Base-by-base conservation (phyloP, 345 rosid genomes). In the Citrus medica region DNA sequence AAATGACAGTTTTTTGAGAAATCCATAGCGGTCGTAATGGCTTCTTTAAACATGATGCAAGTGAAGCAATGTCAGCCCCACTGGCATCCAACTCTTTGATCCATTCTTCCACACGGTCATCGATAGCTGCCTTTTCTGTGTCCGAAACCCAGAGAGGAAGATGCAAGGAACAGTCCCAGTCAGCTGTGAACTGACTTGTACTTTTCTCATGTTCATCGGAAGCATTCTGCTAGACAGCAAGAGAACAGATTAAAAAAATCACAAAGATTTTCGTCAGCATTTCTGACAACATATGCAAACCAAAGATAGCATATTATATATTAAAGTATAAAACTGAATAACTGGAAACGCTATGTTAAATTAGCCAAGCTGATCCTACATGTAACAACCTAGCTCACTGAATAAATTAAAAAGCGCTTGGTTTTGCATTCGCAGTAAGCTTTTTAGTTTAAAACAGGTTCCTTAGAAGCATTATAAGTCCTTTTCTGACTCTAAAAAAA, bases 121-220 rank as follows among this genome's bases (percentile, higher is more conserved):
- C 90, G 60, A 95, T 92, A 71, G 89, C 84, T 6, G 91, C 90
- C 79, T 80, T 90, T 88, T 95, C 98, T 14, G 91, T 92, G 28
- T 86, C 86, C 0, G 97, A 85, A 83, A 95, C 92, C 99, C 97
- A 95, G 17, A 92, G 90, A 9, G 99, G 99, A 27, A 95, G 90
- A 83, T 93, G 98, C 85, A 95, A 85, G n/a, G 90, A 86, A 84
- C 94, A 90, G 75, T 95, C 99, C 98, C 97, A 93, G 60, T 78
- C 80, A 28, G 53, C 82, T 63, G 86, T 78, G 53, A 64, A 71
- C 63, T 58, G 56, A 63, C 79, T 81, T 61, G 27, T 72, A 58
- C 46, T 67, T 69, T 73, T 82, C 55, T 28, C 82, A 79, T 22
- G 76, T 75, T 58, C 59, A 63, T 71, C n/a, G 68, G 81, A 67